Conservation (phyloP, 2,329 filamentous ascomycete species). For the Colletotrichum abscissum region DNA sequence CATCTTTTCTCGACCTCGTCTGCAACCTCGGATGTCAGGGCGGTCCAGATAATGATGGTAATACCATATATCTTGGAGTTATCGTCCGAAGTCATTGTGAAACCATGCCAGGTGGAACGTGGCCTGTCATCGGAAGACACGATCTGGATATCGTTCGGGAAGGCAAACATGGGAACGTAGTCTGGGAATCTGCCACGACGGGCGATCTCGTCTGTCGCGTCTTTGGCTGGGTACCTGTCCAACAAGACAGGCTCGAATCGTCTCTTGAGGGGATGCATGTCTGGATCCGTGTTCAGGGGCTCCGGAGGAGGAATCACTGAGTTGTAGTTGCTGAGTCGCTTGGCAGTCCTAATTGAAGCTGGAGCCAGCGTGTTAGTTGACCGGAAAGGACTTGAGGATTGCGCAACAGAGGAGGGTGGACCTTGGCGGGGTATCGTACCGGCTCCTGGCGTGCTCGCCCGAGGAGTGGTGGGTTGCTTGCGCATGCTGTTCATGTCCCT, state of each 20-base stretch:
- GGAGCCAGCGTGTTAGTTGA: constrained; percentile 37
- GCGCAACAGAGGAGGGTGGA: constrained; percentile 29
- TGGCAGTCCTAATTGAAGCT: constrained; percentile 81
- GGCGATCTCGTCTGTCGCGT: constrained; percentile 82
- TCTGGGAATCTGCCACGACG: constrained; percentile 91
- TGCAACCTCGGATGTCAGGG: constrained; percentile 82
- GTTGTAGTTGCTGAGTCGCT: constrained; percentile 95
- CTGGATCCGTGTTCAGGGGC: constrained; percentile 86
- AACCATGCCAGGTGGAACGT: constrained; percentile 98
- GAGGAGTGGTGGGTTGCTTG: constrained; percentile 76
- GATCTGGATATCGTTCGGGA: constrained; percentile 97
- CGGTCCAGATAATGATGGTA: constrained; percentile 92
- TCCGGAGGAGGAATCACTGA: constrained; percentile 96
- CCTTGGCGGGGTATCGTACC: constrained; percentile 29
- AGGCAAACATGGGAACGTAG: constrained; percentile 99
- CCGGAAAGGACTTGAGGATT: constrained; percentile 30
- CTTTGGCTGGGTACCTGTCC: constrained; percentile 90
- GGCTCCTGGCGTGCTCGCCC: constrained; percentile 35
- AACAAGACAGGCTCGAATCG: constrained; percentile 96
- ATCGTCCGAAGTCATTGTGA: constrained; percentile 96
- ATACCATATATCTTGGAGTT: constrained; percentile 93
- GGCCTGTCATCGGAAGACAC: constrained; percentile 95
- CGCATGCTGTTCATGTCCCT: constrained; percentile 96
- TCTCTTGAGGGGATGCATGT: constrained; percentile 95
- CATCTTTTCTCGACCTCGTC: constrained; percentile 86